phyloP scores from a whole-genome alignment of 2,329 filamentous ascomycete genomes.

The Aspergillus oerlinghausenensis region DNA sequence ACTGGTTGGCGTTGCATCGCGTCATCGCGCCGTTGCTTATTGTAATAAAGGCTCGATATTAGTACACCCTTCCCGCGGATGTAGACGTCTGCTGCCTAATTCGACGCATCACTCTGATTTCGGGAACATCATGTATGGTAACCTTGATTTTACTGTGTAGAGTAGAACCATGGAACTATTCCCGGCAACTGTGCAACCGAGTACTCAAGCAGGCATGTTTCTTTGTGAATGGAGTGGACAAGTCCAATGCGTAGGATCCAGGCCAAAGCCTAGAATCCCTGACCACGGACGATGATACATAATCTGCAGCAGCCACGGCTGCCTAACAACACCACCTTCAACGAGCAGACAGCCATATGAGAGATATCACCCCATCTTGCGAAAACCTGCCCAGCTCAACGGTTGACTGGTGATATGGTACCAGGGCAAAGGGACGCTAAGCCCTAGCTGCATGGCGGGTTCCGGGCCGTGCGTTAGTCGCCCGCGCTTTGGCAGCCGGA shows the following conservation, averaged over 20 bases:
- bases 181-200: background rate
- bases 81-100: too few species aligned
- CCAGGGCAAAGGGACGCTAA: background rate
- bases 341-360: too few species aligned
- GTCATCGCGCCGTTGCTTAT: background rate
- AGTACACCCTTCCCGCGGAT: background rate
- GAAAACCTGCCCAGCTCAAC: background rate
- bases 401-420: background rate
- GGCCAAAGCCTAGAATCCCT: too few species aligned
- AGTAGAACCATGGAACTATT: background rate
- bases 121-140: too few species aligned
- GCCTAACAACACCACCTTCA: too few species aligned
- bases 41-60: background rate
- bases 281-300: too few species aligned
- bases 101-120: too few species aligned
- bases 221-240: too few species aligned
- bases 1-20: background rate
- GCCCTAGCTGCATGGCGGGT: background rate
- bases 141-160: background rate
- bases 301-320: too few species aligned
- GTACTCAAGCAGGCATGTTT: too few species aligned
- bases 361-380: too few species aligned
- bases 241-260: background rate
- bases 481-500: background rate
- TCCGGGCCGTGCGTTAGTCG: background rate